Evolutionary conservation across 192 early-diverging fungal species (phyloP).

Genomic region (Backusella sp.): DNA sequence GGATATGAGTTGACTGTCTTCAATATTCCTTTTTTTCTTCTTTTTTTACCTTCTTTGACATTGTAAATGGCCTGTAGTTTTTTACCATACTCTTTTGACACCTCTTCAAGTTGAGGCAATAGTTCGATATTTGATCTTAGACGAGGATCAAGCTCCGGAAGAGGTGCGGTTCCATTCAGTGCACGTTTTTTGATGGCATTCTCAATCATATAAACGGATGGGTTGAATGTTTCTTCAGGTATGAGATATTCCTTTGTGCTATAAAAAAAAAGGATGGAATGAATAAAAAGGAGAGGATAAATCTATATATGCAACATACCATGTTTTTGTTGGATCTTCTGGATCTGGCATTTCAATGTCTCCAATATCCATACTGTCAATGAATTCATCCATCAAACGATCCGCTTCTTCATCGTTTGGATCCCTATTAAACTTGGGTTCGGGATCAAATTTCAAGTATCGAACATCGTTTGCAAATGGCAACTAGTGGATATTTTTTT

Average conservation of each 20-base stretch:
- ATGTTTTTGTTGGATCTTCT: not conserved
- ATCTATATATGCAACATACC: not conserved
- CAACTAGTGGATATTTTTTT: not conserved
- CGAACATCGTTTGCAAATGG: not conserved
- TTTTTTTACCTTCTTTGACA: not conserved
- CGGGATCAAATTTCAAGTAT: not conserved
- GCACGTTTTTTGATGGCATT: not conserved
- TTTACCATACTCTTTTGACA: not conserved
- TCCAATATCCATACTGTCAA: not conserved
- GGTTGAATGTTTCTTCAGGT: not conserved
- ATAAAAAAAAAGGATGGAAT: not conserved
- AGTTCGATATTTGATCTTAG: not conserved
- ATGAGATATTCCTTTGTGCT: not conserved
- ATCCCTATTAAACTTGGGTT: not conserved
- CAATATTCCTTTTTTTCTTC: too few relatives aligned
- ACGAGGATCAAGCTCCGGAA: not conserved
- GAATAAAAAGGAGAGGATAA: not conserved
- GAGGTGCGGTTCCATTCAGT: not conserved
- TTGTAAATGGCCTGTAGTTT: not conserved
- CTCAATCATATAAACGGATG: not conserved
- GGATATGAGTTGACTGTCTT: not conserved
- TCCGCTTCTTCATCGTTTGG: not conserved
- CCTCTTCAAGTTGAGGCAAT: not conserved
- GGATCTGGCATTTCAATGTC: not conserved
- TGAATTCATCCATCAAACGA: not conserved